Conservation (phyloP, 148 eudicot genomes). For the Vaccinium macrocarpon region DNA sequence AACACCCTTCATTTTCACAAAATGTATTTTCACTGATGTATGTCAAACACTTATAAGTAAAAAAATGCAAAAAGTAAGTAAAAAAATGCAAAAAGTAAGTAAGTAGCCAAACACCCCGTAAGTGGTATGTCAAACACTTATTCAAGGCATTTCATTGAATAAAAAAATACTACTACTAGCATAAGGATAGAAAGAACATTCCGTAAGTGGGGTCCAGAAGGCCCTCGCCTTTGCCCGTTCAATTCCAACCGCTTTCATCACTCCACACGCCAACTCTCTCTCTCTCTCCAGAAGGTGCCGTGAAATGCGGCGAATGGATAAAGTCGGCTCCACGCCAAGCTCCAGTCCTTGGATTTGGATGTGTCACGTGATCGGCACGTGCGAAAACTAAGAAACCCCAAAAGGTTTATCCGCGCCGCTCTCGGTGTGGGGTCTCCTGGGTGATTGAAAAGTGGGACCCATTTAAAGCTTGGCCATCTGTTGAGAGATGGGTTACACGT, state of each 20-base stretch:
- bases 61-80: no score
- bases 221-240: neutral
- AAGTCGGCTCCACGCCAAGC: neutral
- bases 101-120: no score
- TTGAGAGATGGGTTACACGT: neutral
- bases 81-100: no score
- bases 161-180: no score
- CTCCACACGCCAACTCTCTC: slow-evolving; percentile 8
- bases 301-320: slow-evolving; percentile 12
- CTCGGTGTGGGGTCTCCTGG: neutral
- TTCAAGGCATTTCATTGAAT: no score
- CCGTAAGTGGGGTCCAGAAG: neutral
- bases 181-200: neutral
- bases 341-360: neutral
- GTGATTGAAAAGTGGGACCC: neutral
- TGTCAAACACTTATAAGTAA: no score
- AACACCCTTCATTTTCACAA: no score
- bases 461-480: neutral
- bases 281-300: slow-evolving; percentile 3
- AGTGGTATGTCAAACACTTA: no score
- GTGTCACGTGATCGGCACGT: neutral
- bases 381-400: neutral
- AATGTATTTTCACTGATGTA: no score
- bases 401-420: neutral
- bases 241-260: slow-evolving; percentile 5